Evolutionary conservation across 23 red algal species (phyloP), one percentile per base, ranked within the genome.

Genomic region (Chondrus crispus): DNA sequence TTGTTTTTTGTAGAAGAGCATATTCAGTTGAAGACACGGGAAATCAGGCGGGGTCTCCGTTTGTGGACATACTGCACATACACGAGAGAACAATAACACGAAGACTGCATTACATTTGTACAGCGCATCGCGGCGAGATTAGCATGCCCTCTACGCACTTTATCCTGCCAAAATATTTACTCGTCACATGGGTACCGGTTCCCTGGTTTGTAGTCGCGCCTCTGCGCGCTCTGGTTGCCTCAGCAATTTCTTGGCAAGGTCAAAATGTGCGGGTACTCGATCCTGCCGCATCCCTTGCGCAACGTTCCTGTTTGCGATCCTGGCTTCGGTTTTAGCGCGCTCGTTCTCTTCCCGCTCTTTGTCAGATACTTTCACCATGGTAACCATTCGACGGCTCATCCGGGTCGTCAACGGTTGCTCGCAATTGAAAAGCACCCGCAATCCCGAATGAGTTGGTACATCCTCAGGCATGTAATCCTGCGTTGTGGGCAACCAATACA

Each of bases 401-500:
- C 82, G 30, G 37, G 63, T 83, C 19, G 91, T 85, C 48, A 98
- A 77, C 9, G 81, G 92, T 53, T 98, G 96, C 35, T 87, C 92
- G 46, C 86, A 92, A 68, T 94, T 90, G 18, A 51, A 41, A 32
- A 94, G 76, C 8, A 98, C 35, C 10, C 62, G 41, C 28, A 98
- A 64, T 19, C 68, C 63, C 35, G 85, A 13, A 82, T 91, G 72
- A n/a, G 22, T 41, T 5, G 94, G 94, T 33, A 98, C 54, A 49
- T 99, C 95, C 33, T 94, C 91, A 18, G 70, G 35, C 63, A 53
- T 81, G 73, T 92, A 96, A 42, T 98, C 91, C 7, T 80, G 64
- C 20, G 89, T 91, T 2, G 85, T 93, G 32, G 97, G 94, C 51
- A 99, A 85, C 97, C 97, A 99, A 77, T 95, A 96, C n/a, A 99